phyloP scores from a whole-genome alignment of 495 filamentous ascomycete genomes.

The Saxophila tyrrhenica region DNA sequence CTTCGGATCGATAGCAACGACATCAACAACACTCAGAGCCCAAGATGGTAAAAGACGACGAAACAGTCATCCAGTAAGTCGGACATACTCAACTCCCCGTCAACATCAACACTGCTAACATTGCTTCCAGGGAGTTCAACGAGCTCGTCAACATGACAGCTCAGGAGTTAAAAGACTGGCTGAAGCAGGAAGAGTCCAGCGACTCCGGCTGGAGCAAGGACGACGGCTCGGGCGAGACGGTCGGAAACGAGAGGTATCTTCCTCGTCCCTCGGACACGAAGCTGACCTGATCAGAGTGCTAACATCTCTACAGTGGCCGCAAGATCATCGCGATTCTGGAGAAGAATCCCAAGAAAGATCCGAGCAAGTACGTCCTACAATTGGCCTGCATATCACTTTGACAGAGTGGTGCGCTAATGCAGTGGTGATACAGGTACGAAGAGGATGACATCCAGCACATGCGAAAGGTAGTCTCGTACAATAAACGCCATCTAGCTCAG shows the following conservation, averaged over 20 bases:
- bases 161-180: slow-evolving; percentile 49
- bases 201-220: slow-evolving; percentile 46
- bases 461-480: slow-evolving; percentile 51
- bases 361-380: slow-evolving; percentile 38
- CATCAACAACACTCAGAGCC: too few species aligned
- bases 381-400: not conserved
- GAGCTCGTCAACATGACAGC: slow-evolving; percentile 57
- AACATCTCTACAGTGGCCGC: slow-evolving; percentile 36
- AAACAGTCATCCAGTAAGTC: slow-evolving; percentile 44
- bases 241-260: slow-evolving; percentile 50
- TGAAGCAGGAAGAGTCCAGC: slow-evolving; percentile 42
- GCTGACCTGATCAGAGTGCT: not conserved
- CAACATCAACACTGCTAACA: slow-evolving; percentile 1
- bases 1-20: too few species aligned
- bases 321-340: slow-evolving; percentile 54
- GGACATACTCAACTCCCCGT: not conserved
- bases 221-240: slow-evolving; percentile 48
- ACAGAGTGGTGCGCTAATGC: not conserved
- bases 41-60: slow-evolving; percentile 47
- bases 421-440: slow-evolving; percentile 1
- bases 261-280: not conserved
- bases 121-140: slow-evolving; percentile 47
- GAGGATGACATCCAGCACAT: slow-evolving; percentile 35
- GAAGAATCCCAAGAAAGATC: slow-evolving; percentile 47
- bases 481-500: slow-evolving; percentile 46